Conservation (phyloP, 768 basidiomycete genomes). For the Terana coerulea region DNA sequence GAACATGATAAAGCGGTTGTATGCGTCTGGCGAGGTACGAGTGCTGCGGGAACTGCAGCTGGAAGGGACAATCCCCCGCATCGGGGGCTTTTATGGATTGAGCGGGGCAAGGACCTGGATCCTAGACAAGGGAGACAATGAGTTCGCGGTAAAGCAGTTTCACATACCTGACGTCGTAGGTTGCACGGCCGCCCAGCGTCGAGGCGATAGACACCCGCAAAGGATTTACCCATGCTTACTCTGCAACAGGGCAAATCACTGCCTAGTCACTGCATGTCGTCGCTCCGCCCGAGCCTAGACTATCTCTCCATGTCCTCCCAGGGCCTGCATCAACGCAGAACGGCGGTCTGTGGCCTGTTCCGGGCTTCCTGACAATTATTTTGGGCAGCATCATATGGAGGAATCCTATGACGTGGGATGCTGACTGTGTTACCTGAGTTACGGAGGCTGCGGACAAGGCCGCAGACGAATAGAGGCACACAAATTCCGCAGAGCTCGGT, state of each 20-base stretch:
- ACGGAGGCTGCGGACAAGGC: too few species aligned
- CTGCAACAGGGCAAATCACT: too few species aligned
- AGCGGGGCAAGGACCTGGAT: too few species aligned
- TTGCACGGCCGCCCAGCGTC: too few species aligned
- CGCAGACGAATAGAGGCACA: not conserved
- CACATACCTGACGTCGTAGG: constrained; percentile 1
- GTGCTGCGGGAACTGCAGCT: not conserved
- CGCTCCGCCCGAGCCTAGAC: too few species aligned
- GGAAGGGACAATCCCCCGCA: not conserved
- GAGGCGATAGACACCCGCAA: too few species aligned
- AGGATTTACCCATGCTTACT: too few species aligned
- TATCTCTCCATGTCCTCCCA: too few species aligned
- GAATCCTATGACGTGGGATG: too few species aligned
- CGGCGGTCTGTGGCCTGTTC: not conserved
- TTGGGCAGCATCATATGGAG: not conserved
- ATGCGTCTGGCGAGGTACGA: not conserved
- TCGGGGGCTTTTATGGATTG: not conserved
- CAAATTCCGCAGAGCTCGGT: not conserved
- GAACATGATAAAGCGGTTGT: not conserved
- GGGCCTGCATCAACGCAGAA: not conserved
- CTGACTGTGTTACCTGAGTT: too few species aligned
- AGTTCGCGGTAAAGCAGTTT: not conserved
- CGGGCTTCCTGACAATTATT: not conserved
- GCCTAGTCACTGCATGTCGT: too few species aligned
- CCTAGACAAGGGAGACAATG: too few species aligned